Evolutionary conservation across 768 basidiomycete genomes (phyloP).

Genomic region (Trametes sanguinea): DNA sequence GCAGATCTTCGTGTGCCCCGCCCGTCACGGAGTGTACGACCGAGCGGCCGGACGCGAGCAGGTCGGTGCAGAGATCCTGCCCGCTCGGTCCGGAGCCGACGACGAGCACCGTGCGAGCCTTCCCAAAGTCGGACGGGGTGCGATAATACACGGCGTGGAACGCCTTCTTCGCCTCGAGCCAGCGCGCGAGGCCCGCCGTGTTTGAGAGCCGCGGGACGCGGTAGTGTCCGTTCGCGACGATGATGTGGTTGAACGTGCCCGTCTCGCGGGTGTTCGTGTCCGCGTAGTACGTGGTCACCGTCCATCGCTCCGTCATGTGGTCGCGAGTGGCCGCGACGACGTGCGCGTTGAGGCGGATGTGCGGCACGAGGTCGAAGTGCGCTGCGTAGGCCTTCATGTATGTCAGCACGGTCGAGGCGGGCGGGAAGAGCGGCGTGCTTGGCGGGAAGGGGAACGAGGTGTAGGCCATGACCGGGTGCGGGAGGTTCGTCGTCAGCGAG

Average conservation of each 20-base stretch:
- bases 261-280: constrained; percentile 29
- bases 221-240: constrained; percentile 81
- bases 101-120: constrained; percentile 42
- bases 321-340: constrained; percentile 53
- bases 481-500: constrained; percentile 79
- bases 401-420: constrained; percentile 56
- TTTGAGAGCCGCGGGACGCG: constrained; percentile 61
- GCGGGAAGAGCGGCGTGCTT: constrained; percentile 69
- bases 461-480: constrained; percentile 77
- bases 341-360: constrained; percentile 62
- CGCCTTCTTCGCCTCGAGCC: constrained; percentile 55
- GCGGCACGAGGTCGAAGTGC: constrained; percentile 57
- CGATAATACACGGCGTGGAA: constrained; percentile 73
- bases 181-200: constrained; percentile 58
- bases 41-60: constrained; percentile 44
- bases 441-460: constrained; percentile 66
- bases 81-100: constrained; percentile 64
- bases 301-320: constrained; percentile 43
- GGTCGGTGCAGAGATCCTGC: constrained; percentile 62
- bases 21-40: constrained; percentile 60
- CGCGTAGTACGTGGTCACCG: constrained; percentile 33
- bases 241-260: constrained; percentile 57
- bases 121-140: constrained; percentile 42
- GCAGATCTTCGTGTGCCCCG: constrained; percentile 25
- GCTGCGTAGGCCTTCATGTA: constrained; percentile 71